Evolutionary conservation across 169 alveolate genomes (phyloP), one percentile per base, ranked within the genome.

Genomic region (Eimeria sp.): DNA sequence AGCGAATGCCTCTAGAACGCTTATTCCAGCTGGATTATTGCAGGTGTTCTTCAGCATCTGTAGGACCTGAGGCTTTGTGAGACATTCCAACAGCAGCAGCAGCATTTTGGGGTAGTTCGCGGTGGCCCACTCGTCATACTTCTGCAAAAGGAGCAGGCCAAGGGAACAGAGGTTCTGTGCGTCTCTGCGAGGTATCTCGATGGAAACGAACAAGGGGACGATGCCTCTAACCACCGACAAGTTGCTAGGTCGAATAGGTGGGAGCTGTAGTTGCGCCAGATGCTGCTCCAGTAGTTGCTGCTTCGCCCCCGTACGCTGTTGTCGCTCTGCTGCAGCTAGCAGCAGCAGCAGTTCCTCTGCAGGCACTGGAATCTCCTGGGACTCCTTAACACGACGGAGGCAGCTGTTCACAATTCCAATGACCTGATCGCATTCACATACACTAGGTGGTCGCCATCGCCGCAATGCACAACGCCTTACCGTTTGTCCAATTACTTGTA

Each of bases 371-470:
- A 87, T 82, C 83, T 58, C 83, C 65, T 80, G 75, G 27, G 93
- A 80, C 73, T 87, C 93, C 22, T 87, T 87, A 30, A 83, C 73
- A 13, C 96, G 93, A 40, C 90, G 96, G 86, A 93, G 96, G 30
- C 94, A 80, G 70, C 90, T 88, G 94, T 83, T 93, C 78, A 93
- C 88, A 61, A 93, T 83, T 13, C 67, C 89, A 14, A 93, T 70
- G 43, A 93, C 94, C 96, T 93, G 96, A 45, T 45, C 27, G 45
- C 65, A 58, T 11, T n/a, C 87, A 73, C 27, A 58, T 4, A 58
- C 63, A 57, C 65, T 1, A 3, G 0, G 67, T 40, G 87, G 6
- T 7, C 49, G 51, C 14, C 27, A 3, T 16, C 67, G 1, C 49
- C 65, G 51, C 67, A 89, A 3, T 1, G 10, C 72, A 27, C 58